phyloP scores from a whole-genome alignment of 1,284 basidiomycete genomes.

The Melampsora larici-populina region DNA sequence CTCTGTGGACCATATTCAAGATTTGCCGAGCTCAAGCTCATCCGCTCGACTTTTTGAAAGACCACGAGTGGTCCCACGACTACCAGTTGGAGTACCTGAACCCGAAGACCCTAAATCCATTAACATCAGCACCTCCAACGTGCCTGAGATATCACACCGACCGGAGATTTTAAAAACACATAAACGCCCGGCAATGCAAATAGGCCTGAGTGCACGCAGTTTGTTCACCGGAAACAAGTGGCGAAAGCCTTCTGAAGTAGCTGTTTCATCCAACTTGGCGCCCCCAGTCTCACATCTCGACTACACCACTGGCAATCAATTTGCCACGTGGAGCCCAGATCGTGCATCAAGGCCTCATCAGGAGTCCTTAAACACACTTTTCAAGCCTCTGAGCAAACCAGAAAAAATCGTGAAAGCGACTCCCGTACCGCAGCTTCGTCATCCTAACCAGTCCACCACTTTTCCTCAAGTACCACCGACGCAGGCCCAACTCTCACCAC shows the following conservation, averaged over 20 bases:
- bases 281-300: background rate
- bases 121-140: background rate
- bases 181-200: background rate
- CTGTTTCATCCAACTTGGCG: background rate
- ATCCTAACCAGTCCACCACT: background rate
- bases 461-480: constrained; percentile 11
- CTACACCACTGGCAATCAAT: background rate
- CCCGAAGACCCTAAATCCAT: background rate
- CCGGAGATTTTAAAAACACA: background rate
- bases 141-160: background rate
- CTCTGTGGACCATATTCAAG: background rate
- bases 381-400: background rate
- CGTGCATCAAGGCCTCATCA: background rate
- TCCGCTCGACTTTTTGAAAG: background rate
- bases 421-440: background rate
- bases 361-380: background rate
- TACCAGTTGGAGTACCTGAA: background rate
- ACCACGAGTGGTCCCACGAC: background rate
- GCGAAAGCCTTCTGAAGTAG: background rate
- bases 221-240: background rate
- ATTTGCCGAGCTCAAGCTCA: background rate
- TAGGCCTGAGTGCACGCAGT: background rate
- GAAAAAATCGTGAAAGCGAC: background rate
- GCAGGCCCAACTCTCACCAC: constrained; percentile 10
- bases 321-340: background rate